Base-by-base conservation (phyloP, 208 protist genomes). In the Acanthamoeba lenticulata region DNA sequence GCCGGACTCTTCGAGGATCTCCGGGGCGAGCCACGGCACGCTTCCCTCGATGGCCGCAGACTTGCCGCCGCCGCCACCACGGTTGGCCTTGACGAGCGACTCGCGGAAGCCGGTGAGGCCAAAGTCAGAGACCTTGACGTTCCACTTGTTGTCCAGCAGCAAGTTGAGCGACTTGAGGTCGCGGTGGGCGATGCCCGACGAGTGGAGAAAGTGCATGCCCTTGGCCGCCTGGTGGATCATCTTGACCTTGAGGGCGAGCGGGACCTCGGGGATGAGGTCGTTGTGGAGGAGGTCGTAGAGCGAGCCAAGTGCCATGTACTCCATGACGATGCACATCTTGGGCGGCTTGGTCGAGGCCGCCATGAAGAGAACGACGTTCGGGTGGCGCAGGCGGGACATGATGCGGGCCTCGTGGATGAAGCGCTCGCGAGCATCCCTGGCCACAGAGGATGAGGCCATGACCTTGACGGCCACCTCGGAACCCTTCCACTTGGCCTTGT, bases 321-420 rank as follows among this genome's bases (percentile, higher is more conserved):
- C 89, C 62, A 74, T 93, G n/a, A 93, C 89, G n/a, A 93, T 93
- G 89, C 62, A 74, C 38, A 93, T 21, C 45, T 93, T 74, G 19
- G 45, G 45, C 40, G 57, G 62, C 36, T 49, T 93, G 42, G 90
- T 77, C 34, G 65, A 96, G 0, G 90, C 95, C 11, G 94, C 95
- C 69, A 96, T 96, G 67, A 96, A 96, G 11, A 96, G 65, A 7
- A 96, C 94, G 11, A 96, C 55, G 74, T 96, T 96, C 27, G 95
- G 95, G 34, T 96, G 95, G 24, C 89, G 29, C 6, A 96, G 44
- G 1, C 72, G 1, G 9, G 29, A 74, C 69, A 96, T 94, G 65
- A 96, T 96, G 13, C 77, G 38, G 6, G 96, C 94, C 83, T 96
- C 57, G 55, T 90, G 1, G 11, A 69, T 24, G 13, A 90, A 69